A percentile compares a stretch with the other conserved stretches of the same genome.
These are phyloP conservation scores for Rhizopogon salebrosus DNA, from an alignment of 768 basidiomycete genomes.

Conservation along the genomic window DNA sequence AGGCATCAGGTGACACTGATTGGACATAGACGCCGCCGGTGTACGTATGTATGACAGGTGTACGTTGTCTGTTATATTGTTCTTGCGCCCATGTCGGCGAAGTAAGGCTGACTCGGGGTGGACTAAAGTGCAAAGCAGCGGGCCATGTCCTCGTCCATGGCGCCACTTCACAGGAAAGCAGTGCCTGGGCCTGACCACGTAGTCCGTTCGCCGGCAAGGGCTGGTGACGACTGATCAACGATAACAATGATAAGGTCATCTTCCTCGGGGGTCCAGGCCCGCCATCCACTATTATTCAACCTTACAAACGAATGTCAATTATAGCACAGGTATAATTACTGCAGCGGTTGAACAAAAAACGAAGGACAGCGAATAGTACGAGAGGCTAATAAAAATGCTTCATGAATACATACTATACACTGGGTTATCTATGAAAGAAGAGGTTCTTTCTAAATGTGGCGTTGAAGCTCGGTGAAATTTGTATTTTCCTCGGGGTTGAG, in stretches of 20 bases:
- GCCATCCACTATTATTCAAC: background rate
- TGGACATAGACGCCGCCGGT: too few species aligned
- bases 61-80: too few species aligned
- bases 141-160: background rate
- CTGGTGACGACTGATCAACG: background rate
- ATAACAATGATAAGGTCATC: too few species aligned
- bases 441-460: constrained; percentile 14
- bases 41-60: too few species aligned
- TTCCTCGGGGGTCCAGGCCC: background rate
- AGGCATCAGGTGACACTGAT: too few species aligned
- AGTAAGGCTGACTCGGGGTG: too few species aligned
- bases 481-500: constrained; percentile 8
- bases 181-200: background rate
- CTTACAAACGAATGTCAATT: background rate
- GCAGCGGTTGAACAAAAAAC: background rate
- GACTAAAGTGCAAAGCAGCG: too few species aligned
- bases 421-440: constrained; percentile 2
- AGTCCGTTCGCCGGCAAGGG: background rate
- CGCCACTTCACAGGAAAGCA: background rate
- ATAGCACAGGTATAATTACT: background rate
- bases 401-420: constrained; percentile 10
- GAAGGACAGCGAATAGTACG: background rate
- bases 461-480: background rate
- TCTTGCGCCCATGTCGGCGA: too few species aligned
- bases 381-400: background rate